A percentile compares a stretch with the other conserved stretches of the same genome.
These are phyloP conservation scores for Plasmopara muralis DNA, from an alignment of 352 stramenopile genomes.

Conservation along the genomic window DNA sequence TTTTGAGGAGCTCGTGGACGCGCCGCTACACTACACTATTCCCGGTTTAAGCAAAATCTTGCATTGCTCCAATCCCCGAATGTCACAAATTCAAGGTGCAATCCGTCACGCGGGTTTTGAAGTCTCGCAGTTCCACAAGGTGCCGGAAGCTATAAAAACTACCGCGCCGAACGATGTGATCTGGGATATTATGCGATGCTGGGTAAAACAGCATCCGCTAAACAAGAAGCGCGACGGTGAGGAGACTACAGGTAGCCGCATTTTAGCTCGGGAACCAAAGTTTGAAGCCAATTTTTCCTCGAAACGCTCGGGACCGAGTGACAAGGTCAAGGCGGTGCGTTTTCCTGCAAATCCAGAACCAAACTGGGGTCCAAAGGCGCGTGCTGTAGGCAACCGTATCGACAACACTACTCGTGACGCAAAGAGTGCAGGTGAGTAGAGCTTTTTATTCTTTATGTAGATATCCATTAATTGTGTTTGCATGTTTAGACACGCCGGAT, in stretches of 20 bases:
- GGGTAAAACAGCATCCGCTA: constrained; percentile 92
- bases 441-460: background rate
- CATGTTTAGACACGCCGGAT: background rate
- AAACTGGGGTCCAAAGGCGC: constrained; percentile 95
- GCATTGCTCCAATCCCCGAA: constrained; percentile 90
- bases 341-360: constrained; percentile 94
- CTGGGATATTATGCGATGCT: constrained; percentile 97
- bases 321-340: constrained; percentile 88
- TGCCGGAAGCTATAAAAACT: constrained; percentile 97
- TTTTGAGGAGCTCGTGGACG: constrained; percentile 93
- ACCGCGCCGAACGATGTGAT: constrained; percentile 95
- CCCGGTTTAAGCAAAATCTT: constrained; percentile 90
- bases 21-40: constrained; percentile 96
- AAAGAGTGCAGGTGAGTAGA: constrained; percentile 22
- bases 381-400: constrained; percentile 67
- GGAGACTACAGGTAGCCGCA: constrained; percentile 73
- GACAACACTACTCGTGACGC: constrained; percentile 10
- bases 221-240: constrained; percentile 82
- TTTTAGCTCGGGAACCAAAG: constrained; percentile 80
- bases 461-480: background rate
- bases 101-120: constrained; percentile 95
- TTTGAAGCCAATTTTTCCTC: constrained; percentile 82
- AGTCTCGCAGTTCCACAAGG: constrained; percentile 97
- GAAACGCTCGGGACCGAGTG: constrained; percentile 46
- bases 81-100: constrained; percentile 90